phyloP scores from a whole-genome alignment of 805 yeast species.

The Pichia membranifaciens region DNA sequence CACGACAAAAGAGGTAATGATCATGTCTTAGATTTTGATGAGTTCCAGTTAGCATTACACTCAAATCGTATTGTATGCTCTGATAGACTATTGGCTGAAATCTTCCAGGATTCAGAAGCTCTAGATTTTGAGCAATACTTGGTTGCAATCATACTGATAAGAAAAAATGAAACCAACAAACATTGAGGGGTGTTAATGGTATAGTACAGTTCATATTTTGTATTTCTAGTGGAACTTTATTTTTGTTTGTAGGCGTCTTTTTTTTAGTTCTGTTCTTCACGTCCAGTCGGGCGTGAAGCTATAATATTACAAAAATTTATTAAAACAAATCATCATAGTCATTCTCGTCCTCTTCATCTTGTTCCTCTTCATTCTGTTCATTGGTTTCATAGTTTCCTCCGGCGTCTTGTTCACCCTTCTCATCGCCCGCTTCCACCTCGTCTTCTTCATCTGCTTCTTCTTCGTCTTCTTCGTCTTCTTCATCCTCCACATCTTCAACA shows the following conservation, averaged over 20 bases:
- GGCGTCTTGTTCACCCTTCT: conserved; percentile 24
- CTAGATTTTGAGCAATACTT: conserved; percentile 26
- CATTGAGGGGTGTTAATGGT: neutral
- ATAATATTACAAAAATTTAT: neutral
- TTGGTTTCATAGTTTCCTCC: conserved; percentile 14
- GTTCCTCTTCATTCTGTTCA: conserved; percentile 26
- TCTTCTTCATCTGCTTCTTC: conserved; percentile 60
- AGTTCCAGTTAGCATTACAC: conserved; percentile 24
- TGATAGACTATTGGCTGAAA: conserved; percentile 16
- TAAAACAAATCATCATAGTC: conserved; percentile 19
- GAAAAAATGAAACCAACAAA: conserved; percentile 17
- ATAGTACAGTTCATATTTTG: too few species aligned
- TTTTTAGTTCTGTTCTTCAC: too few species aligned
- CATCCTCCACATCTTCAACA: conserved; percentile 20
- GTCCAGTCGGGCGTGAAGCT: too few species aligned
- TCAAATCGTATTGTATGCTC: conserved; percentile 24
- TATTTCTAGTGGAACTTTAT: too few species aligned
- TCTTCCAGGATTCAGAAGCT: conserved; percentile 19
- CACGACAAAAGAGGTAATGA: conserved; percentile 23
- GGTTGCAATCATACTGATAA: conserved; percentile 24
- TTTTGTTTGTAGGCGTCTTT: too few species aligned
- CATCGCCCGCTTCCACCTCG: too few species aligned
- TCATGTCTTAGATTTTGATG: conserved; percentile 23
- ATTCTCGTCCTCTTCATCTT: conserved; percentile 17
- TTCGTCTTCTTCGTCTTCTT: conserved; percentile 19